Conservation (phyloP, 1,284 basidiomycete genomes). For the Rhodofomes roseus region DNA sequence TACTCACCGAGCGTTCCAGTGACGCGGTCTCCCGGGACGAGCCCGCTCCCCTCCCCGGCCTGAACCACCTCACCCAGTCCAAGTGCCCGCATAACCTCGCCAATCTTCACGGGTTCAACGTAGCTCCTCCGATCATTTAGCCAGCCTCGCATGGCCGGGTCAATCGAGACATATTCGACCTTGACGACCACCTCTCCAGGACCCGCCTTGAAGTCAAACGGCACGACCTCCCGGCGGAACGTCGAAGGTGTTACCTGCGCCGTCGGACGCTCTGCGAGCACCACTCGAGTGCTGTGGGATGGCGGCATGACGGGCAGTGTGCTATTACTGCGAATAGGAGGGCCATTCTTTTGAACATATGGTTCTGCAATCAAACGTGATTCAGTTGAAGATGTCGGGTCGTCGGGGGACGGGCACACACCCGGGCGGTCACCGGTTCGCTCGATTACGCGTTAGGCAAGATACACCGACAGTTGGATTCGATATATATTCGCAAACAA, state of each 20-base stretch:
- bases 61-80: conserved; percentile 71
- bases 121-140: conserved; percentile 69
- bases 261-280: conserved; percentile 70
- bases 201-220: conserved; percentile 52
- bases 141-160: conserved; percentile 87
- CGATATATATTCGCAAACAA: not conserved
- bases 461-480: not conserved
- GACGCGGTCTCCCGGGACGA: conserved; percentile 68
- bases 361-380: not conserved
- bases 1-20: conserved; percentile 48
- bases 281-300: conserved; percentile 55
- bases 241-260: conserved; percentile 65
- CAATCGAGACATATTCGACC: conserved; percentile 74
- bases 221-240: conserved; percentile 60
- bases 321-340: not conserved
- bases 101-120: conserved; percentile 73
- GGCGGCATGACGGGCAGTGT: conserved; percentile 2
- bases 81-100: conserved; percentile 76
- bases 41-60: conserved; percentile 48
- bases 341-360: not conserved
- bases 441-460: not conserved
- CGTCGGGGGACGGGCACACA: not conserved
- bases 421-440: not conserved
- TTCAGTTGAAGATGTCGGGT: not conserved
- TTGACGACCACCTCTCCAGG: conserved; percentile 65